Conservation (phyloP, 805 yeast genomes). For the Lipomyces spencermartinsiae region DNA sequence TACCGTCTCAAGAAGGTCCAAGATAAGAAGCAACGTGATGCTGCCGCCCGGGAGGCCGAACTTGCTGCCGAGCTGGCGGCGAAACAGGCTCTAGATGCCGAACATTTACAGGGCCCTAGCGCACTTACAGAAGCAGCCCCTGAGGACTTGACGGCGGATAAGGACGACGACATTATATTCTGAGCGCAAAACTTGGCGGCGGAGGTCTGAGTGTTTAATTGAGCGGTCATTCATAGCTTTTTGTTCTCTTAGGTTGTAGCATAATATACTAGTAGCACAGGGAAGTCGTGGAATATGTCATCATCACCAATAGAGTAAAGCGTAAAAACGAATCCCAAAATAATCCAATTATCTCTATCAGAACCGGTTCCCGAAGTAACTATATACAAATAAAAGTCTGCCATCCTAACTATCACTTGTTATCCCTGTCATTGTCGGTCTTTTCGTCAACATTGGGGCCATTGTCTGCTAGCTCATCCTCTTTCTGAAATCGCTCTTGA, state of each 20-base stretch:
- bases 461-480: conserved; percentile 17
- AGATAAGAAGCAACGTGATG: conserved; percentile 86
- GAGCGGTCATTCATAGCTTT: neutral
- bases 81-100: conserved; percentile 38
- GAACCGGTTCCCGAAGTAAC: neutral
- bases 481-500: conserved; percentile 28
- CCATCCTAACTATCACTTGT: neutral
- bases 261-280: conserved; percentile 9
- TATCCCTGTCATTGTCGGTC: conserved; percentile 2
- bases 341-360: neutral
- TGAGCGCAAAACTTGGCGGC: conserved; percentile 14
- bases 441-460: neutral
- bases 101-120: conserved; percentile 46
- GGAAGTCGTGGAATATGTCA: neutral
- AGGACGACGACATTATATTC: conserved; percentile 53
- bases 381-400: conserved; percentile 9
- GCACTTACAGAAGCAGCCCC: conserved; percentile 40
- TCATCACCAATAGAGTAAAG: neutral
- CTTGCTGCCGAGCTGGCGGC: conserved; percentile 39
- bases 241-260: conserved; percentile 9
- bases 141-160: conserved; percentile 49
- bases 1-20: conserved; percentile 95
- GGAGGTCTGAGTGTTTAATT: neutral
- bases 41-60: conserved; percentile 62
- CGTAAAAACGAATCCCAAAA: neutral